Conservation (phyloP, 1,284 basidiomycete genomes). For the Boletus semigastroideus region DNA sequence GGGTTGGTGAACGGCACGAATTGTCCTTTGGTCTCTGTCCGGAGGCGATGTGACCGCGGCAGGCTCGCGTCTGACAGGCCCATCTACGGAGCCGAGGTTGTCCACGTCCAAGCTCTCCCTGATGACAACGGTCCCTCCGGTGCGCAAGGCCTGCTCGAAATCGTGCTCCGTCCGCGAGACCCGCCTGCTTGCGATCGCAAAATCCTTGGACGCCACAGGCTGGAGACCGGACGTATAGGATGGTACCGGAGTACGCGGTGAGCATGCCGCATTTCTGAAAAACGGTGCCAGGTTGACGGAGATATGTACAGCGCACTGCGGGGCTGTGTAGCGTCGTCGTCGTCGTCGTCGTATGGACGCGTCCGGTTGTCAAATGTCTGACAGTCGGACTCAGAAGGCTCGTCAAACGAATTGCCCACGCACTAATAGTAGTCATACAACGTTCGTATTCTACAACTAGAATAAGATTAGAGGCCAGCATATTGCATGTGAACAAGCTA, state of each 20-base stretch:
- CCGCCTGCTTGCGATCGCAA: slow-evolving; percentile 42
- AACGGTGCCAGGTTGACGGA: slow-evolving; percentile 40
- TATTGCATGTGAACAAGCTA: slow-evolving; percentile 27
- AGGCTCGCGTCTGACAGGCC: slow-evolving; percentile 23
- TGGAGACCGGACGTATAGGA: slow-evolving; percentile 54
- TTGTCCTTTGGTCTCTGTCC: slow-evolving; percentile 36
- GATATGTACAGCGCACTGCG: slow-evolving; percentile 2
- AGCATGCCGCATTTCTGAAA: slow-evolving; percentile 41
- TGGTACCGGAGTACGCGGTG: slow-evolving; percentile 47
- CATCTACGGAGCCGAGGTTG: slow-evolving; percentile 53
- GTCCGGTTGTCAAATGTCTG: slow-evolving; percentile 1
- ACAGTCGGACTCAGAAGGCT: slow-evolving; percentile 6
- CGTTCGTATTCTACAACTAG: slow-evolving; percentile 29
- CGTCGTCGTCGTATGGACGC: slow-evolving; percentile 8
- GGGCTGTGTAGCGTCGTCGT: slow-evolving; percentile 3
- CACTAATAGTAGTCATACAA: slow-evolving; percentile 20
- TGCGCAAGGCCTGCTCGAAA: slow-evolving; percentile 71
- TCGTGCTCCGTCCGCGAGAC: slow-evolving; percentile 72
- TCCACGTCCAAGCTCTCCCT: slow-evolving; percentile 69
- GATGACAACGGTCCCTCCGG: slow-evolving; percentile 63
- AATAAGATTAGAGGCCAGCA: slow-evolving; percentile 36
- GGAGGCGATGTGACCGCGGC: slow-evolving; percentile 20
- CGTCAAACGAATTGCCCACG: slow-evolving; percentile 20
- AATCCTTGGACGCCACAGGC: slow-evolving; percentile 54
- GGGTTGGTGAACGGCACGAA: slow-evolving; percentile 38